A percentile compares a stretch with the other conserved stretches of the same genome.
These are phyloP conservation scores for Colletotrichum sp. DNA, from an alignment of 2,329 filamentous ascomycete genomes.

Conservation along the genomic window DNA sequence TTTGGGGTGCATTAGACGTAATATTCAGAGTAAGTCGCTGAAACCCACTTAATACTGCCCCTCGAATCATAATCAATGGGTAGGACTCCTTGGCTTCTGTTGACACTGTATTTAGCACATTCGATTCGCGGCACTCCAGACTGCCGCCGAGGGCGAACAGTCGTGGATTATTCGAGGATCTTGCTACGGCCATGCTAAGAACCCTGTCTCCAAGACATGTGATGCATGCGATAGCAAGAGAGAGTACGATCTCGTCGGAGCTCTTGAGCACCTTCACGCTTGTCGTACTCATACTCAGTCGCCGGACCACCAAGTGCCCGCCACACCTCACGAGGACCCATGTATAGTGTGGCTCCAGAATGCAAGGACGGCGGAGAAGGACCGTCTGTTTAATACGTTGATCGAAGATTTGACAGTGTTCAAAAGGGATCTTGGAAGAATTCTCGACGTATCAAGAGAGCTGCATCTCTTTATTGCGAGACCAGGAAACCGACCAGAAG, in stretches of 20 bases:
- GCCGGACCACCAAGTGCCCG: not conserved
- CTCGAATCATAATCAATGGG: too few species aligned
- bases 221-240: too few species aligned
- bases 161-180: not conserved
- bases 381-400: not conserved
- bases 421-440: not conserved
- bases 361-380: not conserved
- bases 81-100: not conserved
- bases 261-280: not conserved
- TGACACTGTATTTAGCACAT: not conserved
- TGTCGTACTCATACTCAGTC: not conserved
- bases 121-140: not conserved
- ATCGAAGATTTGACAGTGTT: not conserved
- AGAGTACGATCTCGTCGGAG: not conserved
- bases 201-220: too few species aligned
- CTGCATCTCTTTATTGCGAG: not conserved
- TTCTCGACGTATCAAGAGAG: not conserved
- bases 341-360: not conserved
- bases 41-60: accelerated
- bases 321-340: not conserved
- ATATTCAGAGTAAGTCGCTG: not conserved
- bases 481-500: not conserved
- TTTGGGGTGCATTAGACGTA: not conserved
- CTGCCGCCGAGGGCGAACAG: not conserved
- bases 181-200: not conserved